Evolutionary conservation across 192 early-diverging fungal species (phyloP).

Genomic region (Coemansia sp.): DNA sequence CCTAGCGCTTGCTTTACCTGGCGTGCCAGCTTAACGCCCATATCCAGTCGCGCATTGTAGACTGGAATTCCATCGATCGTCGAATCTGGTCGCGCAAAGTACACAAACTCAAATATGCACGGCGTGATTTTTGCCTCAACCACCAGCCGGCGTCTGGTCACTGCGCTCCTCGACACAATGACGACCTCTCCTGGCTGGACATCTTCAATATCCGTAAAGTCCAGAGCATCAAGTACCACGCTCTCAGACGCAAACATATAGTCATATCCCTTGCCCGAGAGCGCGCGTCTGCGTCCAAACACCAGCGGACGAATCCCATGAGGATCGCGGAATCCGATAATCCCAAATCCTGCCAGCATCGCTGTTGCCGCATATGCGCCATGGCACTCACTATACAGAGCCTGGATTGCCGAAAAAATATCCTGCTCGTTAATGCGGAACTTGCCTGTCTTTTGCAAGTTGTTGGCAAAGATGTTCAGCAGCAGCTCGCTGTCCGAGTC

Average conservation of each 20-base stretch:
- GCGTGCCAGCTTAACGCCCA: conserved; percentile 95
- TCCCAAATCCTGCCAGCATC: conserved; percentile 98
- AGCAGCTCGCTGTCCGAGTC: conserved; percentile 99
- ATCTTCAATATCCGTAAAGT: conserved; percentile 87
- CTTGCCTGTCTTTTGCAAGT: conserved; percentile 97
- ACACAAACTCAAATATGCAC: conserved; percentile 99
- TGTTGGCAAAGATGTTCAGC: conserved; percentile 95
- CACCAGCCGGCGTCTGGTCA: conserved; percentile 67
- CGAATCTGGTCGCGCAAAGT: conserved; percentile 98
- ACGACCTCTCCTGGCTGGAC: conserved; percentile 92
- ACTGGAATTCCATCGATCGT: conserved; percentile 99
- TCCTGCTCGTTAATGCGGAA: conserved; percentile 97
- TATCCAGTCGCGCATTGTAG: conserved; percentile 94
- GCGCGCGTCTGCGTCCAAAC: conserved; percentile 76
- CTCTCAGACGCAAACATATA: conserved; percentile 99
- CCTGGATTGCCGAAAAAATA: conserved; percentile 89
- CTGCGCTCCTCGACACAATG: conserved; percentile 80
- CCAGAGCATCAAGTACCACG: conserved; percentile 87
- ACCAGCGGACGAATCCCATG: conserved; percentile 96
- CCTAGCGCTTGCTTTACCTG: conserved; percentile 76
- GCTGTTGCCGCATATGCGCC: conserved; percentile 95
- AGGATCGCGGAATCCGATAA: conserved; percentile 93
- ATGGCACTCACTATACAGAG: conserved; percentile 76
- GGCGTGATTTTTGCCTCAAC: conserved; percentile 68
- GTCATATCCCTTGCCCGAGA: conserved; percentile 69